Evolutionary conservation across 768 basidiomycete genomes (phyloP).

Genomic region (Phanerochaete carnosa): DNA sequence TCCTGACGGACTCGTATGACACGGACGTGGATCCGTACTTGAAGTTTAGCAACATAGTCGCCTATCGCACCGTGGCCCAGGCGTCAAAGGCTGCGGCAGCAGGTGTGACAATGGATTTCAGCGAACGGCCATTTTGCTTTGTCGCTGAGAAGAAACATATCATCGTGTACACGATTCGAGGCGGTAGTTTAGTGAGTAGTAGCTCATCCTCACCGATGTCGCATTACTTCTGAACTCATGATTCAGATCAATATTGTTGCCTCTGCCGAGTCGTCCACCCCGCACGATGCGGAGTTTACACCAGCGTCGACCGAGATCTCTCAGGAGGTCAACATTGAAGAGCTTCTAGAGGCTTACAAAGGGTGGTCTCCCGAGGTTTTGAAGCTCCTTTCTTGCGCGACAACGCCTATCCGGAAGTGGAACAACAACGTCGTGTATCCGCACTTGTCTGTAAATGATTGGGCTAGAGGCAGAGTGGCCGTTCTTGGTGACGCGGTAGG

Average conservation of each 20-base stretch:
- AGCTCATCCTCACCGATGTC: no score
- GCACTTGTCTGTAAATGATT: conserved; percentile 37
- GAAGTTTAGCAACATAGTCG: conserved; percentile 44
- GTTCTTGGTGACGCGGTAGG: conserved; percentile 50
- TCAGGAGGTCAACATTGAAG: no score
- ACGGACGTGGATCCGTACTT: conserved; percentile 17
- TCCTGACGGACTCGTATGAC: conserved; percentile 28
- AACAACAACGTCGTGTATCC: conserved; percentile 46
- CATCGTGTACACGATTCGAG: conserved; percentile 48
- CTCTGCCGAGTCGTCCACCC: conserved; percentile 26
- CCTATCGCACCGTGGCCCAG: conserved; percentile 49
- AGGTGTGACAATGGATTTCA: conserved; percentile 39
- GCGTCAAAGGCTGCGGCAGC: conserved; percentile 11
- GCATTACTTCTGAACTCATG: background rate
- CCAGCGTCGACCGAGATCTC: no score
- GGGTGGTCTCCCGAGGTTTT: conserved; percentile 46
- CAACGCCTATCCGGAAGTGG: conserved; percentile 50
- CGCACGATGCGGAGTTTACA: conserved; percentile 39
- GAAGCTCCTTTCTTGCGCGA: conserved; percentile 39
- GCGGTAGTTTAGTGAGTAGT: conserved; percentile 36
- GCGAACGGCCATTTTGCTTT: conserved; percentile 36
- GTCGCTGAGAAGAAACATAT: conserved; percentile 50
- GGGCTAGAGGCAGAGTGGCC: conserved; percentile 40
- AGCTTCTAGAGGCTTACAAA: conserved; percentile 39
- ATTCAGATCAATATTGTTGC: conserved; percentile 21